Base-by-base conservation (phyloP, 2,329 filamentous ascomycete species). In the Drechslerella coelobrocha region DNA sequence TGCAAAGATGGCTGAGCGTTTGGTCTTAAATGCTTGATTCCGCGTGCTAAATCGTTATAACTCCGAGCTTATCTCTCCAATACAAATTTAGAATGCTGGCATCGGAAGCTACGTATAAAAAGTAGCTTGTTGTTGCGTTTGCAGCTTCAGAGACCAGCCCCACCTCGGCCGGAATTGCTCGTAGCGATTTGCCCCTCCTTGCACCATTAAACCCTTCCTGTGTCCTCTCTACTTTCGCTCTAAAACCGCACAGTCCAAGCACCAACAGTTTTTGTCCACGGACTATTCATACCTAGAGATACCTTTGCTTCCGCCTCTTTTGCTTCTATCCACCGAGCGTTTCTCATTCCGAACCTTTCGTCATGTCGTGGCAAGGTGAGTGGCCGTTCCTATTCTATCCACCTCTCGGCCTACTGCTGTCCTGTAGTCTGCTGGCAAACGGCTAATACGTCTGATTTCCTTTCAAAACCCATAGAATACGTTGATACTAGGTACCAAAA, bases 331-430 rank as follows among this genome's bases (percentile, higher is more conserved):
- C 19, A 23, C 57, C 53, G 48, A 37, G 53, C 51, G n/a, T 61
- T 47, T 14, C 29, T 47, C 48, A 51, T 48, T 43, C 39, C 54
- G 57, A 34, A 48, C 48, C 52, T 47, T 41, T 37, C 52, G 74
- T 69, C 54, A 78, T 78, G 76, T 77, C 77, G 73, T 78, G 77
- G 77, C 59, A 71, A 63, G 53, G 66, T 63, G 34, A 47, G 53
- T 55, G 34, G 37, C 27, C 23, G 10, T 17, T 17, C 21, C 21
- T 14, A 51, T 54, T 17, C 27, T 24, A 6, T 34, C 21, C 50
- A 27, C 8, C 7, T 12, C 50, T 24, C 48, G 37, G 19, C 39
- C n/a, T 52, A 39, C 7, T 26, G 53, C 21, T 43, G 17, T 26
- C 26, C n/a, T 7, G 29, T 19, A 23, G 26, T 17, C 50, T 43